Percentiles rank a stretch among this genome's conserved stretches.
Evolutionary conservation across 257 asterid species (phyloP).

Genomic region (Anisodus tanguticus): DNA sequence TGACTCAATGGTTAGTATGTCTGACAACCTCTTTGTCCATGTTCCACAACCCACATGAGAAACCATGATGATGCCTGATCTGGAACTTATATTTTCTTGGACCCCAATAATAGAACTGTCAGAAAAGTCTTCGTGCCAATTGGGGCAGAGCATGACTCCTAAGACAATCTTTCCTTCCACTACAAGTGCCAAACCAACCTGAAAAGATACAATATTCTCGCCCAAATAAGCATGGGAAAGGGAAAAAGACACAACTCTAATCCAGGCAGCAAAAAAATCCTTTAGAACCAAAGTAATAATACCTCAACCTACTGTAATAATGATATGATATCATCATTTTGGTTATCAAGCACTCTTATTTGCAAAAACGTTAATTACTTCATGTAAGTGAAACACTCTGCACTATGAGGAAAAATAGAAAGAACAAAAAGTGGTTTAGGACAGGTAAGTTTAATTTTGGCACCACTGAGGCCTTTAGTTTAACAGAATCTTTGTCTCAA

Average conservation of each 20-base stretch:
- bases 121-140: slow-evolving; percentile 63
- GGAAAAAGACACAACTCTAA: not conserved
- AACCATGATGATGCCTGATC: slow-evolving; percentile 74
- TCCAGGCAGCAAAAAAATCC: not conserved
- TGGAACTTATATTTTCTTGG: slow-evolving; percentile 42
- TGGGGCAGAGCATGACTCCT: slow-evolving; percentile 98
- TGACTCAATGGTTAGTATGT: slow-evolving; percentile 32
- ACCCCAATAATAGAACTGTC: slow-evolving; percentile 30
- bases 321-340: not conserved
- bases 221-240: slow-evolving; percentile 4
- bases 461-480: not conserved
- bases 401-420: not conserved
- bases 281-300: slow-evolving; percentile 7
- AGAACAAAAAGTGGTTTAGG: slow-evolving; percentile 2
- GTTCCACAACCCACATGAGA: slow-evolving; percentile 93
- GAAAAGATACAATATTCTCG: slow-evolving; percentile 35
- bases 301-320: slow-evolving; percentile 5
- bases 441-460: not conserved
- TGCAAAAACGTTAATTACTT: not conserved
- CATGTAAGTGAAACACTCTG: not conserved
- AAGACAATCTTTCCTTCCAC: slow-evolving; percentile 85
- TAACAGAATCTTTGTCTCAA: not conserved
- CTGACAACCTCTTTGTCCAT: slow-evolving; percentile 67
- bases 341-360: not conserved
- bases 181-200: slow-evolving; percentile 96